Conservation (phyloP, 176 grass and related monocot species). For the Musa itinerans region DNA sequence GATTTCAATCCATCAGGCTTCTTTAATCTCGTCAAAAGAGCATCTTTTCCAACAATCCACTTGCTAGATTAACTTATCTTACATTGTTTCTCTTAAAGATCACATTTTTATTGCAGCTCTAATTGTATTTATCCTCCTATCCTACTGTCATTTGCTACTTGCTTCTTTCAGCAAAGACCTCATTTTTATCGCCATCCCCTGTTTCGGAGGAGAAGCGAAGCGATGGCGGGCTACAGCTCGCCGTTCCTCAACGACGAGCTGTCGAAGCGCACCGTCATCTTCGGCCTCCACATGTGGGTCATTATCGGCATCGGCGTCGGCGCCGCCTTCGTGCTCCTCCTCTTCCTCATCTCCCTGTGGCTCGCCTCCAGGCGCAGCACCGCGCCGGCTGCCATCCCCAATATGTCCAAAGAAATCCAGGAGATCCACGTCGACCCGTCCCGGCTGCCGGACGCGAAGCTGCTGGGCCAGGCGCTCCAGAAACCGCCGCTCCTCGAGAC, state of each 20-base stretch:
- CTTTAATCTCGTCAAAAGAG: too few species aligned
- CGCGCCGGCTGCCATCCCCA: neutral
- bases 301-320: constrained; percentile 14
- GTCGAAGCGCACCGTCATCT: constrained; percentile 21
- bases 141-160: neutral
- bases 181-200: neutral
- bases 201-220: neutral
- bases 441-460: neutral
- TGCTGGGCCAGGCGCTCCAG: neutral
- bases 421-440: constrained; percentile 14
- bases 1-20: too few species aligned
- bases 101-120: neutral
- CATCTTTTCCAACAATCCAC: too few species aligned
- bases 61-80: neutral
- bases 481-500: neutral
- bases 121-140: neutral
- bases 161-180: neutral
- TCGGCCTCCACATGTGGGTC: constrained; percentile 22
- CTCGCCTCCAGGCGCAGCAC: constrained; percentile 1
- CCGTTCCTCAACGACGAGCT: constrained; percentile 19
- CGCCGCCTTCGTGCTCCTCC: constrained; percentile 13
- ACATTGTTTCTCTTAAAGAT: neutral
- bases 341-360: constrained; percentile 21
- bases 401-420: constrained; percentile 20
- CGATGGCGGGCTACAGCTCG: constrained; percentile 2